phyloP scores from a whole-genome alignment of 257 asterid species.

The Jacaranda mimosifolia region DNA sequence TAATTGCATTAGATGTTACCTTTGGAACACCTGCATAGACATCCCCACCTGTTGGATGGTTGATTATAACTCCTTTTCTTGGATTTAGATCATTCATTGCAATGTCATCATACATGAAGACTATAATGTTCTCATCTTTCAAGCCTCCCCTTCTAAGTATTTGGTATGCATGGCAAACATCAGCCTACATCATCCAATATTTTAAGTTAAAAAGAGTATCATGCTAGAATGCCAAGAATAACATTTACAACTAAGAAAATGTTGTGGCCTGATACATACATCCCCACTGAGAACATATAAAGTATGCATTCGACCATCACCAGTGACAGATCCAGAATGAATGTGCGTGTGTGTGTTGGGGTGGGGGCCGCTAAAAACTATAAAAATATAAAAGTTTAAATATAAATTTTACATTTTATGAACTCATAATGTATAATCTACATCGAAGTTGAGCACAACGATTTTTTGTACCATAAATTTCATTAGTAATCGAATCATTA shows the following conservation, averaged over 20 bases:
- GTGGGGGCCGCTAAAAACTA: too few species aligned
- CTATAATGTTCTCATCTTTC: conserved; percentile 84
- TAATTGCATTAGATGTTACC: conserved; percentile 45
- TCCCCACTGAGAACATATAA: neutral
- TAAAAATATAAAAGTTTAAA: too few species aligned
- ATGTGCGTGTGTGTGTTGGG: too few species aligned
- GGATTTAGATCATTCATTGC: conserved; percentile 74
- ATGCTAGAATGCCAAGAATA: neutral
- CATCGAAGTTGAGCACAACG: too few species aligned
- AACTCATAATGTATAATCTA: too few species aligned
- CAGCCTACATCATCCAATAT: conserved; percentile 65
- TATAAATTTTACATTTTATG: too few species aligned
- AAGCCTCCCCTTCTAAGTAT: conserved; percentile 84
- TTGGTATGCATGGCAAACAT: conserved; percentile 95
- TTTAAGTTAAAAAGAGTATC: neutral
- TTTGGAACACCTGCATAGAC: conserved; percentile 92
- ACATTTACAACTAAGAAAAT: neutral
- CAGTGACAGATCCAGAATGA: too few species aligned
- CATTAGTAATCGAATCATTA: too few species aligned
- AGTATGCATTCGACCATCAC: neutral
- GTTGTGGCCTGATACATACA: neutral
- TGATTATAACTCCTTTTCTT: conserved; percentile 77
- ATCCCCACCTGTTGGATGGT: conserved; percentile 76
- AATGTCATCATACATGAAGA: conserved; percentile 95
- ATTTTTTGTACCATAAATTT: too few species aligned